These are phyloP conservation scores for Fagopyrum esculentum DNA, from an alignment of 148 eudicot species.

Conservation along the genomic window DNA sequence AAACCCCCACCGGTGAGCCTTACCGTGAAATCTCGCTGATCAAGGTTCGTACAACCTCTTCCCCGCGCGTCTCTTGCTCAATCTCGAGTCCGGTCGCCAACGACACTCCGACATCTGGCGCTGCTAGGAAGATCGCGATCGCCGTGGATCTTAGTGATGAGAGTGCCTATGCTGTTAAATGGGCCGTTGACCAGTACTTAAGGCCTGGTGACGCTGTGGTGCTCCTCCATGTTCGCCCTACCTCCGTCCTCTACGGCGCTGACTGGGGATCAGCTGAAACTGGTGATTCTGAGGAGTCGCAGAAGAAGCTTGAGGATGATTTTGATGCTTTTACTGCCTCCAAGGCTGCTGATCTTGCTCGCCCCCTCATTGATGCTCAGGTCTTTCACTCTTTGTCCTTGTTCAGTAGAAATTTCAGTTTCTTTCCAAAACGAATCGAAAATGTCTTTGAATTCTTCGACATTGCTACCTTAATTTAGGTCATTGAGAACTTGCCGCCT, in stretches of 20 bases:
- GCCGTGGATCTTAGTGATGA: conserved; percentile 86
- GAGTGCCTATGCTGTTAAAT: conserved; percentile 80
- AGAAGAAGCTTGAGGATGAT: conserved; percentile 60
- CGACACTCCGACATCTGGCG: conserved; percentile 65
- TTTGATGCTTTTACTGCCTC: conserved; percentile 65
- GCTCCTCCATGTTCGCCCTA: conserved; percentile 61
- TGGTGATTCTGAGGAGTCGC: conserved; percentile 23
- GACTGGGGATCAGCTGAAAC: conserved; percentile 56
- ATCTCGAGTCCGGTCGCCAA: conserved; percentile 24
- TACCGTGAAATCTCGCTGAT: conserved; percentile 37
- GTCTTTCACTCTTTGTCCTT: conserved; percentile 9
- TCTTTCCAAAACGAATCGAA: not conserved
- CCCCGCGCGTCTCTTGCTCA: conserved; percentile 31
- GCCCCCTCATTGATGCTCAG: conserved; percentile 61
- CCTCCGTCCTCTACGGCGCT: conserved; percentile 81
- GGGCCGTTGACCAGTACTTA: conserved; percentile 80
- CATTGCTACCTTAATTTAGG: not conserved
- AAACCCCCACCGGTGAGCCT: conserved; percentile 9
- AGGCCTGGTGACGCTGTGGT: conserved; percentile 84
- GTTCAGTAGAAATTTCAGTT: not conserved
- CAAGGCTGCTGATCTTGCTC: conserved; percentile 58
- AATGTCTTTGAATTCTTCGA: no score
- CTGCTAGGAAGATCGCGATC: conserved; percentile 68
- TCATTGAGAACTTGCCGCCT: no score
- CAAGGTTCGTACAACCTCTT: conserved; percentile 37